Base-by-base conservation (phyloP, 2,329 filamentous ascomycete species). In the Fusarium sambucinum region DNA sequence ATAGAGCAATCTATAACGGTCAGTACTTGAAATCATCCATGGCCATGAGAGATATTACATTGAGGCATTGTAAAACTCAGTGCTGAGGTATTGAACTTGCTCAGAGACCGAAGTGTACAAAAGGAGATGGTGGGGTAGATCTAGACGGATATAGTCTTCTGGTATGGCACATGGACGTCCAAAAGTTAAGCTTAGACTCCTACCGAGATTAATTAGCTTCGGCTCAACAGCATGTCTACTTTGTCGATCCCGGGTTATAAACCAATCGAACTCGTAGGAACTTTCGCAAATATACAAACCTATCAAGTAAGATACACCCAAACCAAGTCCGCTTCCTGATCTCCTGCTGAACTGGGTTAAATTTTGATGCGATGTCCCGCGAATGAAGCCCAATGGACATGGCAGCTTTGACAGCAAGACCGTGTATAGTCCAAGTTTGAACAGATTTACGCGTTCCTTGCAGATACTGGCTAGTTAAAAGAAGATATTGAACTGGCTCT, bases 341-440 rank as follows among this genome's bases (percentile, higher is more conserved):
- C 68, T 87, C 85, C 5, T 77, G 75, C 40, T 86, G 81, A 0
- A 84, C 50, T 0, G 79, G 76, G 0, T 79, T 68, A 41, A 83
- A 81, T 0, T 73, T 62, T 9, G 77, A 75, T 0, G 79, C 77
- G 21, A 81, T 59, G 1, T 59, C 72, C 5, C 73, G 73, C 0
- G 81, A 85, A 59, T 87, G 85, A 0, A 87, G 72, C 1, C 86
- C 85, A 3, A 88, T 74, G 30, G 85, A 81, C 27, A 85, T 75
- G 0, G 85, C 85, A 1, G 82, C 81, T 59, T 81, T 83, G 4
- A 87, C 80, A 0, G 84, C 81, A 1, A 87, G 76, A 0, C 86
- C 85, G 63, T 87, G 86, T 0, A 83, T 78, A 0, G 79, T 84
- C 85, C 85, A 88, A 3, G 85, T 82, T 55, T 86, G 81, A 3